Percentiles rank a stretch among this genome's conserved stretches.
phyloP scores from a whole-genome alignment of 139 green algal genomes.

The Haematococcus sp. region DNA sequence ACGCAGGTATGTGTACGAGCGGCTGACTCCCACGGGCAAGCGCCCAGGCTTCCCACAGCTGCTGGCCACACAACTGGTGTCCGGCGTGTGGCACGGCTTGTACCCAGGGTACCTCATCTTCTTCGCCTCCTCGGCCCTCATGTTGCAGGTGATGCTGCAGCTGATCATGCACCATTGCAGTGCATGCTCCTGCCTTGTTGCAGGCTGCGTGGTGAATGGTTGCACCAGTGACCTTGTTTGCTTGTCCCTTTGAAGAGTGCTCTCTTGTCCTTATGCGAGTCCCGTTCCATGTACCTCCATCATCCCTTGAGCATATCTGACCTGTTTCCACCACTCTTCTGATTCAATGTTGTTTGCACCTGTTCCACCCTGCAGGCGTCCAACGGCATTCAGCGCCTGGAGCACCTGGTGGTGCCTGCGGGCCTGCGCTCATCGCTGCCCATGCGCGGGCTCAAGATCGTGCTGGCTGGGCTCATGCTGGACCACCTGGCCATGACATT shows the following conservation, averaged over 20 bases:
- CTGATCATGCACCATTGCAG: not conserved
- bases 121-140: slow-evolving; percentile 20
- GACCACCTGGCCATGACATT: slow-evolving; percentile 5
- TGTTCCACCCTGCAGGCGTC: not conserved
- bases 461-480: not conserved
- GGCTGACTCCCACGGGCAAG: slow-evolving; percentile 52
- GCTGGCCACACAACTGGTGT: slow-evolving; percentile 76
- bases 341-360: too few species aligned
- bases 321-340: too few species aligned
- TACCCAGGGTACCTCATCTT: slow-evolving; percentile 31
- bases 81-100: slow-evolving; percentile 81
- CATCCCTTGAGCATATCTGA: too few species aligned
- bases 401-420: not conserved
- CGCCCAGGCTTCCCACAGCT: slow-evolving; percentile 65
- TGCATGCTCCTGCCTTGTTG: too few species aligned
- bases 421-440: not conserved
- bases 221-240: too few species aligned
- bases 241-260: too few species aligned
- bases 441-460: not conserved
- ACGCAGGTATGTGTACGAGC: slow-evolving; percentile 82
- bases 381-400: not conserved
- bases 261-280: too few species aligned
- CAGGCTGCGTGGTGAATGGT: not conserved
- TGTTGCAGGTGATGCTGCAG: not conserved
- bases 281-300: too few species aligned